Evolutionary conservation across 768 basidiomycete genomes (phyloP), one percentile per base, ranked within the genome.

Genomic region (Candolleomyces aberdarensis): DNA sequence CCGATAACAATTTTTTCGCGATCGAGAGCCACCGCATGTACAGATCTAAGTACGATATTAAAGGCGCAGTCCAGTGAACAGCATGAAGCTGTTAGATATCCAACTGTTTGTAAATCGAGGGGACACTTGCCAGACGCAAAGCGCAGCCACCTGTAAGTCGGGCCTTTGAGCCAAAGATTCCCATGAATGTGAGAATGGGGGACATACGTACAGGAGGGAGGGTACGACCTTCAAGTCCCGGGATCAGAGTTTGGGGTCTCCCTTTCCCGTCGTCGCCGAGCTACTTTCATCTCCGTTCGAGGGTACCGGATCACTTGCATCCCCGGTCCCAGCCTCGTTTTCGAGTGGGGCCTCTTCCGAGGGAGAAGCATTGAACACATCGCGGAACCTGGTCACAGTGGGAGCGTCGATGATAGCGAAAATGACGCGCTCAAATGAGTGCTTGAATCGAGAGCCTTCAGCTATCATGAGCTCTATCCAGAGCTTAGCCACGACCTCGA

Each of bases 391-490:
- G 31, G n/a, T 49, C 17, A 58, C 41, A 3, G 57, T 58, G 11
- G 43, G 26, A 7, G 20, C 20, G 14, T 69, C 72, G 19, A 72
- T 63, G 39, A 91, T 82, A 1, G 86, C 88, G 71, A 90, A 90
- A 20, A 86, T 73, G 44, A 90, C 77, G n/a, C 76, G 75, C 61
- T 86, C 80, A 68, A 91, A 91, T 0, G 83, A 83, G 32, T 72
- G 60, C 61, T 66, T 68, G 68, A 85, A 91, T n/a, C 86, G 75
- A 43, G 86, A 81, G 10, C 74, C 72, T 20, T 78, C 72, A 3
- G 69, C 76, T 4, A 74, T 68, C 56, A 91, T 68, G 22, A 89
- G 71, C 59, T 87, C 83, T 36, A 76, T 79, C 89, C 89, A 91
- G 26, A 87, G 78, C 51, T 69, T 74, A 1, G 86, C 88, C 11